A percentile compares a stretch with the other conserved stretches of the same genome.
These are phyloP conservation scores for Aspergillus carlsbadensis DNA, from an alignment of 495 filamentous ascomycete species.

Conservation along the genomic window DNA sequence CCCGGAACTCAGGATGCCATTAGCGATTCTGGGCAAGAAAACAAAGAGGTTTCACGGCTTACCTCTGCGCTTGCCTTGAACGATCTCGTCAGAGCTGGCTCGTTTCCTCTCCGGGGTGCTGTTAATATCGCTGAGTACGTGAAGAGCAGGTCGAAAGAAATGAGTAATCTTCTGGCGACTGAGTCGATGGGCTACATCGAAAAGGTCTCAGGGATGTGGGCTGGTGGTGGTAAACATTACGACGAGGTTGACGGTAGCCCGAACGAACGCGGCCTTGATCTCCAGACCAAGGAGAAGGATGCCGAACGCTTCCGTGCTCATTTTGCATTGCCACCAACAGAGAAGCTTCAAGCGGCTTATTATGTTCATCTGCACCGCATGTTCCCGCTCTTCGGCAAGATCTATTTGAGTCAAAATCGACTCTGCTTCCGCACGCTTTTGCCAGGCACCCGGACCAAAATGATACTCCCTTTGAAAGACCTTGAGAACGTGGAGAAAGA, in stretches of 20 bases:
- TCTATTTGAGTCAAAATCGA: conserved; percentile 87
- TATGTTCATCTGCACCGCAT: conserved; percentile 86
- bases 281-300: conserved; percentile 63
- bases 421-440: conserved; percentile 94
- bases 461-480: conserved; percentile 88
- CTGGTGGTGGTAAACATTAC: conserved; percentile 87
- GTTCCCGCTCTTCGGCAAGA: conserved; percentile 92
- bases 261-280: conserved; percentile 61
- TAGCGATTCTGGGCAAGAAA: conserved; percentile 24
- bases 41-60: conserved; percentile 22
- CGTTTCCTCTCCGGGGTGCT: conserved; percentile 82
- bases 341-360: conserved; percentile 87
- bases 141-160: conserved; percentile 69
- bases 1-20: conserved; percentile 17
- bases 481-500: conserved; percentile 94
- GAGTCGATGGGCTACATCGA: conserved; percentile 98
- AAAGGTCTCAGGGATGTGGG: conserved; percentile 97
- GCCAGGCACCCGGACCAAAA: conserved; percentile 86
- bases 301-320: conserved; percentile 81
- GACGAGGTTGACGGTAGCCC: conserved; percentile 69
- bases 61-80: conserved; percentile 60
- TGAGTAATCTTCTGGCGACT: conserved; percentile 83
- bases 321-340: conserved; percentile 81
- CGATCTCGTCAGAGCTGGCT: conserved; percentile 69
- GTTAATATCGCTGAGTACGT: conserved; percentile 83